phyloP scores from a whole-genome alignment of 352 stramenopile species.

The Thalassiosira gravida region DNA sequence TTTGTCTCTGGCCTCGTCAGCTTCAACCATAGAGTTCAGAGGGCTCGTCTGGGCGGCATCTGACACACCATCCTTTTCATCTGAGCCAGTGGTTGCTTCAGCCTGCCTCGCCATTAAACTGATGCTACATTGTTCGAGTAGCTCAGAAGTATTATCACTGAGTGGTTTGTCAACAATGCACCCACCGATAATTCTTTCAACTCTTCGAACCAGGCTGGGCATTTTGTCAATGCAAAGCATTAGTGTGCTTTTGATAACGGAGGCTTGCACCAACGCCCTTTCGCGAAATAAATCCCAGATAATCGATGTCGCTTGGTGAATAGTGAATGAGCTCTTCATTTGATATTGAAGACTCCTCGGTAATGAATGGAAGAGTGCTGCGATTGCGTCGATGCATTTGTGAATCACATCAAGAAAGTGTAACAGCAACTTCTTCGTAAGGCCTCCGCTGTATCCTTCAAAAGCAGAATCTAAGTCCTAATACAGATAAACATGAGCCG shows the following conservation, averaged over 20 bases:
- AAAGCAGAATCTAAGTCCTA: slow-evolving; percentile 43
- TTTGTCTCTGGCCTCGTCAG: neutral
- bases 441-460: slow-evolving; percentile 42
- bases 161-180: slow-evolving; percentile 16
- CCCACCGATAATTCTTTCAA: slow-evolving; percentile 37
- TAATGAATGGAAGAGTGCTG: slow-evolving; percentile 21
- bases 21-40: neutral
- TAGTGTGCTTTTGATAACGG: slow-evolving; percentile 36
- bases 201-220: slow-evolving; percentile 29
- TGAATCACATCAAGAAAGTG: slow-evolving; percentile 36
- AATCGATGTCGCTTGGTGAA: slow-evolving; percentile 29
- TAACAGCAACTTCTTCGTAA: slow-evolving; percentile 29
- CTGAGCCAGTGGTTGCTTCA: neutral
- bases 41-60: neutral
- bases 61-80: neutral
- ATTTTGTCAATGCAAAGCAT: slow-evolving; percentile 55
- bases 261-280: slow-evolving; percentile 28
- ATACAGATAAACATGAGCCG: too few relatives aligned
- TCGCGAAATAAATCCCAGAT: slow-evolving; percentile 51
- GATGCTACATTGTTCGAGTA: slow-evolving; percentile 34
- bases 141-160: slow-evolving; percentile 15
- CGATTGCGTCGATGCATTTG: slow-evolving; percentile 42
- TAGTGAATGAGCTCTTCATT: slow-evolving; percentile 25
- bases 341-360: slow-evolving; percentile 20
- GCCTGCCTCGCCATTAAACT: slow-evolving; percentile 13